These are phyloP conservation scores for Penicillium sclerotigenum DNA, from an alignment of 2,329 filamentous ascomycete species.

Conservation along the genomic window DNA sequence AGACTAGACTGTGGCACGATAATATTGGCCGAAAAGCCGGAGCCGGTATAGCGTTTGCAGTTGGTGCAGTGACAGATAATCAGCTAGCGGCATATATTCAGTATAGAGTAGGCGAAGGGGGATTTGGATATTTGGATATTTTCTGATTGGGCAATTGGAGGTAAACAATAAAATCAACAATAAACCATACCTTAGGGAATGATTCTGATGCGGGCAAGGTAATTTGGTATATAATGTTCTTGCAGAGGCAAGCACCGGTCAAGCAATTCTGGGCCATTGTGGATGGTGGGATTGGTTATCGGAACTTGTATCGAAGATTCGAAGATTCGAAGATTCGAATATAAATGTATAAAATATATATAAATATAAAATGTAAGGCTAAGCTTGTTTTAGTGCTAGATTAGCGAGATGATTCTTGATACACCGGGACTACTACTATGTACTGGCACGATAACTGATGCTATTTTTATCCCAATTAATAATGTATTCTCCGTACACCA, in stretches of 20 bases:
- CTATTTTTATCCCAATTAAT: background rate
- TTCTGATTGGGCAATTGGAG: background rate
- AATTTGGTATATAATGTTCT: background rate
- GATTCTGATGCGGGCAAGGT: background rate
- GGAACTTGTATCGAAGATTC: background rate
- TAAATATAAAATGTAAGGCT: background rate
- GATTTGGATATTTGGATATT: too few species aligned
- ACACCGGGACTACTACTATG: background rate
- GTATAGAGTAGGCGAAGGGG: background rate
- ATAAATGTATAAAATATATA: too few species aligned
- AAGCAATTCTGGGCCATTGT: background rate
- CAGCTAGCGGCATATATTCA: background rate
- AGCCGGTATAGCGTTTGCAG: background rate
- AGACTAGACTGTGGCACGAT: background rate
- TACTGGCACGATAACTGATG: background rate
- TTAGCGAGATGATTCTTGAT: background rate
- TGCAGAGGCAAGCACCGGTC: background rate
- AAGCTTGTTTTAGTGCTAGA: background rate
- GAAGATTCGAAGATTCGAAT: too few species aligned
- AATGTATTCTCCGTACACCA: too few species aligned
- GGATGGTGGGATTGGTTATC: background rate
- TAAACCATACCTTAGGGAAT: background rate
- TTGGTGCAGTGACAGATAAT: background rate
- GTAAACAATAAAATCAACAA: background rate
- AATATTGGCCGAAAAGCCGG: background rate